Percentiles rank a stretch among this genome's conserved stretches.
Evolutionary conservation across 2,329 filamentous ascomycete genomes (phyloP).

Genomic region (Cytospora leucostoma): DNA sequence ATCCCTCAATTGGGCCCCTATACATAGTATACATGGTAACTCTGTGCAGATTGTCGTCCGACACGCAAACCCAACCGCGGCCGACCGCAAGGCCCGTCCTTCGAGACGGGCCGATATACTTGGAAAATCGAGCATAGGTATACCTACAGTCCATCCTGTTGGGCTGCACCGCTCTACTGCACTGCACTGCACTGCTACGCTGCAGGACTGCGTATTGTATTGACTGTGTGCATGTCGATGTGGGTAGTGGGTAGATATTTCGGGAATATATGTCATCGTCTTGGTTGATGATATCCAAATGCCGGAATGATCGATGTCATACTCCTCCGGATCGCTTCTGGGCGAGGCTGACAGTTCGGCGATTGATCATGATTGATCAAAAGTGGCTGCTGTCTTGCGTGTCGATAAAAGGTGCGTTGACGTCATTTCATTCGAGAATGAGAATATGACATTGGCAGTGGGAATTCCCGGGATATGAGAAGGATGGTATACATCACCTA

Average conservation of each 20-base stretch:
- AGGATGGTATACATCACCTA: not conserved
- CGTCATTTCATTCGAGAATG: not conserved
- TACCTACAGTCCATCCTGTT: not conserved
- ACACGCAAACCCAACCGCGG: not conserved
- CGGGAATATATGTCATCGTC: not conserved
- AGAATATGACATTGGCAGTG: not conserved
- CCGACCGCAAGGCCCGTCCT: not conserved
- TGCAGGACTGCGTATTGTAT: not conserved
- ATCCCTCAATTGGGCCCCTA: not conserved
- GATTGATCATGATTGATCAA: not conserved
- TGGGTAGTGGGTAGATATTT: not conserved
- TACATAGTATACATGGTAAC: not conserved
- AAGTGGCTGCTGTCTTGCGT: constrained; percentile 1
- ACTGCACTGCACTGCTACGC: not conserved
- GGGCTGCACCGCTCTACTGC: not conserved
- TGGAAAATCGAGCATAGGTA: not conserved
- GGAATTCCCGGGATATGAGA: not conserved
- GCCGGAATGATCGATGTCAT: not conserved
- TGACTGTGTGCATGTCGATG: not conserved
- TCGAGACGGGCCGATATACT: not conserved
- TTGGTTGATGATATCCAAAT: not conserved
- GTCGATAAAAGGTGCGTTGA: not conserved
- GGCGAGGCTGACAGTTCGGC: not conserved
- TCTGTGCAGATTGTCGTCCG: not conserved
- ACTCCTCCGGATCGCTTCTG: not conserved